phyloP scores from a whole-genome alignment of 768 basidiomycete genomes.

The Lactifluus pinguis region DNA sequence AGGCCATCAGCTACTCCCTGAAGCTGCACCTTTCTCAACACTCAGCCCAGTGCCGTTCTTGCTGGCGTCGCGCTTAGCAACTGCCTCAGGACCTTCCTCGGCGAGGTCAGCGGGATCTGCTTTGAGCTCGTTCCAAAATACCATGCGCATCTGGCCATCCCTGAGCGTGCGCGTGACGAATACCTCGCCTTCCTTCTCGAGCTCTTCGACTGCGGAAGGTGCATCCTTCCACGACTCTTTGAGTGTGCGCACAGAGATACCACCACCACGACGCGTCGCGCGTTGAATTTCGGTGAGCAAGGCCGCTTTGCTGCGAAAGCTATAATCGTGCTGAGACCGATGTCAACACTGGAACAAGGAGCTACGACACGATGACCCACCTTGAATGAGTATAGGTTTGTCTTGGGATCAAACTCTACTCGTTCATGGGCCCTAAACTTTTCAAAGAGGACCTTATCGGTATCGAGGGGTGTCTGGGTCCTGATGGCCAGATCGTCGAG shows the following conservation, averaged over 20 bases:
- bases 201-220: slow-evolving; percentile 71
- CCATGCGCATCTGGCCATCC: slow-evolving; percentile 75
- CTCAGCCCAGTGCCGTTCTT: slow-evolving; percentile 59
- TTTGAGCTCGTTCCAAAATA: slow-evolving; percentile 87
- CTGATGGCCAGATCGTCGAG: slow-evolving; percentile 81
- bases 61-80: slow-evolving; percentile 14
- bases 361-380: slow-evolving; percentile 32
- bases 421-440: slow-evolving; percentile 78
- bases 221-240: slow-evolving; percentile 93
- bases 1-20: neutral
- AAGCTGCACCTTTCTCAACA: slow-evolving; percentile 68
- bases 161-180: slow-evolving; percentile 80
- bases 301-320: slow-evolving; percentile 76
- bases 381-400: slow-evolving; percentile 79
- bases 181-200: slow-evolving; percentile 84
- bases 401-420: slow-evolving; percentile 72
- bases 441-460: slow-evolving; percentile 61
- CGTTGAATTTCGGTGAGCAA: slow-evolving; percentile 81
- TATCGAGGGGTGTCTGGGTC: slow-evolving; percentile 68
- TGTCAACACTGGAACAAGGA: slow-evolving; percentile 9
- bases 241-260: slow-evolving; percentile 71
- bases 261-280: slow-evolving; percentile 74
- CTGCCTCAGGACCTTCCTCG: slow-evolving; percentile 12
- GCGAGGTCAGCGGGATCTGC: slow-evolving; percentile 31
- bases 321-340: slow-evolving; percentile 66